phyloP scores from a whole-genome alignment of 805 yeast genomes.

The Metschnikowia anglica region DNA sequence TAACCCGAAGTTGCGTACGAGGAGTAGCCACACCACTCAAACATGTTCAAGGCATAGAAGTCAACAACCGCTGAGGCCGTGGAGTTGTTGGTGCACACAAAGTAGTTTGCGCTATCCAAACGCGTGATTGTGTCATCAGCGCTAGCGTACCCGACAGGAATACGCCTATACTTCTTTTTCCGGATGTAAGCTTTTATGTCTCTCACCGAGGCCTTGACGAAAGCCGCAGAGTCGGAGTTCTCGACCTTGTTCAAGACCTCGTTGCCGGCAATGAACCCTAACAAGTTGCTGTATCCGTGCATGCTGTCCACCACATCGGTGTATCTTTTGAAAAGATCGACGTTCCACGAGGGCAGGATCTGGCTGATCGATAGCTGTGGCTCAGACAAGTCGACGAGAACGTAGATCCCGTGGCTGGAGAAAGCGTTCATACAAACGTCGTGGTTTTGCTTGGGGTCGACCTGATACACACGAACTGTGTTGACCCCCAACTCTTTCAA shows the following conservation, averaged over 20 bases:
- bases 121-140: slow-evolving; percentile 38
- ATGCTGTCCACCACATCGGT: slow-evolving; percentile 35
- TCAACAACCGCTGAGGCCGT: slow-evolving; percentile 23
- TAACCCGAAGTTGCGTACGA: slow-evolving; percentile 38
- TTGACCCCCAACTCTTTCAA: slow-evolving; percentile 67
- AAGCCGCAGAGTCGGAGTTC: slow-evolving; percentile 33
- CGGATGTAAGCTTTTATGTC: slow-evolving; percentile 33
- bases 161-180: slow-evolving; percentile 27
- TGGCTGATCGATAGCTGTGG: slow-evolving; percentile 36
- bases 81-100: slow-evolving; percentile 25
- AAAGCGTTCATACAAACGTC: slow-evolving; percentile 33
- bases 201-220: slow-evolving; percentile 38
- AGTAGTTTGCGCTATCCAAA: slow-evolving; percentile 28
- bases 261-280: slow-evolving; percentile 44
- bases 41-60: slow-evolving; percentile 39
- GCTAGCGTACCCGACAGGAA: slow-evolving; percentile 44
- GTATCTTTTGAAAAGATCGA: slow-evolving; percentile 30
- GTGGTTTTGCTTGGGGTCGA: slow-evolving; percentile 57
- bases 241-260: slow-evolving; percentile 35
- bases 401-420: slow-evolving; percentile 36
- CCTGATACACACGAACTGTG: slow-evolving; percentile 80
- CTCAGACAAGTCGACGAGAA: slow-evolving; percentile 37
- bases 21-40: slow-evolving; percentile 45
- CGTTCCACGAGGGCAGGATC: slow-evolving; percentile 36
- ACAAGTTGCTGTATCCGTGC: slow-evolving; percentile 31